Evolutionary conservation across 306 rosid genomes (phyloP).

Genomic region (Astragalus glycyphyllos): DNA sequence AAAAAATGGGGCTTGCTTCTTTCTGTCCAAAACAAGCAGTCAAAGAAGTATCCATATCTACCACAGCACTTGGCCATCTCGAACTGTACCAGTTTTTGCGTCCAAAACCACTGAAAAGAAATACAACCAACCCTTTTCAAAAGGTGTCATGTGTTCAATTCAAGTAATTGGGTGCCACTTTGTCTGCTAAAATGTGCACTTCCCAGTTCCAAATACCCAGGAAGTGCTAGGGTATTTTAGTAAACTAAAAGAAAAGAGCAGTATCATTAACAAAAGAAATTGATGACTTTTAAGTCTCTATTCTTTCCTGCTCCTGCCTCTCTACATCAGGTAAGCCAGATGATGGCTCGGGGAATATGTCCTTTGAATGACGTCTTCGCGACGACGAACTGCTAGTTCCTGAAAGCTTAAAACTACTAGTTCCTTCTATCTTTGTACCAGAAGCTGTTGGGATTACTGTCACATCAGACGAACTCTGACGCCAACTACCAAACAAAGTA

Average conservation of each 20-base stretch:
- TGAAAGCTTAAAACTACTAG: slow-evolving; percentile 71
- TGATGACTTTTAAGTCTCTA: slow-evolving; percentile 49
- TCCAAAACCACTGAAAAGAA: slow-evolving; percentile 46
- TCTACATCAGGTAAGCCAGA: slow-evolving; percentile 62
- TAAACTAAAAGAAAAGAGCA: slow-evolving; percentile 51
- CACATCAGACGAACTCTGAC: slow-evolving; percentile 77
- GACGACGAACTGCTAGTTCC: slow-evolving; percentile 75
- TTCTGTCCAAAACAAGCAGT: slow-evolving; percentile 54
- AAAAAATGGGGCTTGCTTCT: slow-evolving; percentile 61
- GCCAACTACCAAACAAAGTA: slow-evolving; percentile 93
- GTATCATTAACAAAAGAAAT: slow-evolving; percentile 65
- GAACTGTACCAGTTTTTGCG: slow-evolving; percentile 36
- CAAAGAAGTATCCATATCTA: slow-evolving; percentile 56
- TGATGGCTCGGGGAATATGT: slow-evolving; percentile 86
- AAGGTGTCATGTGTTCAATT: slow-evolving; percentile 31
- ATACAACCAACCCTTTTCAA: slow-evolving; percentile 25
- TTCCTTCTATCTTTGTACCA: slow-evolving; percentile 58
- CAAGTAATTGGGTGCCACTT: slow-evolving; percentile 38
- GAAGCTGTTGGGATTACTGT: slow-evolving; percentile 60
- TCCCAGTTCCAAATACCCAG: slow-evolving; percentile 42
- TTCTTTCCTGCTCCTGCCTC: slow-evolving; percentile 55
- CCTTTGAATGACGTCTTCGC: slow-evolving; percentile 66
- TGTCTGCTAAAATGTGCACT: slow-evolving; percentile 47
- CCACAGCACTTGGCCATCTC: slow-evolving; percentile 51
- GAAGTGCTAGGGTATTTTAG: slow-evolving; percentile 38